Evolutionary conservation across 805 yeast species (phyloP).

Genomic region (Zygotorulaspora florentina): DNA sequence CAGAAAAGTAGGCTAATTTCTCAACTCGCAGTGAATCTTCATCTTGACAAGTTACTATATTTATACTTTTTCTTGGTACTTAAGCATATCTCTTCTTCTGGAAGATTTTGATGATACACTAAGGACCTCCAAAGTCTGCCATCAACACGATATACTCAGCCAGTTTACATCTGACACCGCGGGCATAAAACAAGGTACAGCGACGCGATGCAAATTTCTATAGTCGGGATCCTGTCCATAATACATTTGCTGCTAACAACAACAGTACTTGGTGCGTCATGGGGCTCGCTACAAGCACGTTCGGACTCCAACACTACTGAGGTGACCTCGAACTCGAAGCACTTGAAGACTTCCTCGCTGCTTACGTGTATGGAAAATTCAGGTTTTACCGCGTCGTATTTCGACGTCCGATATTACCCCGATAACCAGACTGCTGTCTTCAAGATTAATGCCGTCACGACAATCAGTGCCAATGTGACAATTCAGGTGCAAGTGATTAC

Average conservation of each 20-base stretch:
- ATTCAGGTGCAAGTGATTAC: conserved; percentile 66
- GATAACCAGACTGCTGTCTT: conserved; percentile 56
- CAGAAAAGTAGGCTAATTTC: conserved; percentile 2
- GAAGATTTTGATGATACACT: not conserved
- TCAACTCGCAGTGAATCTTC: not conserved
- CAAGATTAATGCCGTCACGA: conserved; percentile 72
- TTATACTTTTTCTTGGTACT: not conserved
- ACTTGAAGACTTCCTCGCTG: conserved; percentile 58
- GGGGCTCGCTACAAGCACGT: not conserved
- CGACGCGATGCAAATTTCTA: conserved; percentile 1
- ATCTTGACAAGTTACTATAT: not conserved
- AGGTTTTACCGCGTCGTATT: conserved; percentile 75
- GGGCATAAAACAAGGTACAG: not conserved
- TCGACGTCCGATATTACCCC: conserved; percentile 73
- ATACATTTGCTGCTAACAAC: not conserved
- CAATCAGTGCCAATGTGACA: conserved; percentile 65
- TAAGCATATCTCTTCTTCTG: not conserved
- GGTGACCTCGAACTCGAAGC: conserved; percentile 16
- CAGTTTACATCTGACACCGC: not conserved
- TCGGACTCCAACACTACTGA: conserved; percentile 6
- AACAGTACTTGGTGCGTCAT: not conserved
- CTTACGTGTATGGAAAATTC: conserved; percentile 92
- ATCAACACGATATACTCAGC: not conserved
- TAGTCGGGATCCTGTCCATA: not conserved
- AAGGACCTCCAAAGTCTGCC: not conserved